Conservation (phyloP, 139 green algal genomes). For the Micractinium conductrix region DNA sequence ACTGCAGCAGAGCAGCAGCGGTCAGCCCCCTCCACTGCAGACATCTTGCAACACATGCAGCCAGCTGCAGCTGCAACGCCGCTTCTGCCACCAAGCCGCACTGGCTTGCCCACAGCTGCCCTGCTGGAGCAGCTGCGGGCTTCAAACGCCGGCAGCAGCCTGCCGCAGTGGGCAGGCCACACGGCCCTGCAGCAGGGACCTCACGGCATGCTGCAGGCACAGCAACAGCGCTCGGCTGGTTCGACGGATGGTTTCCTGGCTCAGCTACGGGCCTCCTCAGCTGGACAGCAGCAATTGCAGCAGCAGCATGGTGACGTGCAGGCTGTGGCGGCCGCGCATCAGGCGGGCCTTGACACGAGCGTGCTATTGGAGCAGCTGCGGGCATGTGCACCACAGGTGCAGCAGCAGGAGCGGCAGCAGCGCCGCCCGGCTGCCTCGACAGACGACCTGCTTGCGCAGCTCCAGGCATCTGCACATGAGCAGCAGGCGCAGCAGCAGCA, state of each 20-base stretch:
- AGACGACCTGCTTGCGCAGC: background rate
- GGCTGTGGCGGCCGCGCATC: too few species aligned
- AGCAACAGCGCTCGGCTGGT: too few species aligned
- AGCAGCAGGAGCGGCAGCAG: background rate
- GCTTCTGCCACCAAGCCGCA: background rate
- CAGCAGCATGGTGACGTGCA: too few species aligned
- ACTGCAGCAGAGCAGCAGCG: too few species aligned
- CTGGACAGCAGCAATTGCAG: too few species aligned
- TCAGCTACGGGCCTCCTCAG: too few species aligned
- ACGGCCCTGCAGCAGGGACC: too few species aligned
- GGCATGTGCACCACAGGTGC: background rate
- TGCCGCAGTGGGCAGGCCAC: too few species aligned
- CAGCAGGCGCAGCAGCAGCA: background rate
- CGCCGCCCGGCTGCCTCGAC: background rate
- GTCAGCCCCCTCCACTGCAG: background rate
- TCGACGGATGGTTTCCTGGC: too few species aligned
- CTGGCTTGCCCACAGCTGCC: background rate
- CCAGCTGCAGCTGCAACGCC: background rate
- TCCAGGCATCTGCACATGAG: background rate
- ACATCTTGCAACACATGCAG: constrained; percentile 22
- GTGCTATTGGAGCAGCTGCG: background rate
- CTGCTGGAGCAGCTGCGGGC: constrained; percentile 5
- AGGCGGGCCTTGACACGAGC: too few species aligned
- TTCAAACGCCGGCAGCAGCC: background rate
- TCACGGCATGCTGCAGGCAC: too few species aligned